Percentiles rank a stretch among this genome's conserved stretches.
Conservation (phyloP, 208 protist genomes). For the Trichomonas tenax region DNA sequence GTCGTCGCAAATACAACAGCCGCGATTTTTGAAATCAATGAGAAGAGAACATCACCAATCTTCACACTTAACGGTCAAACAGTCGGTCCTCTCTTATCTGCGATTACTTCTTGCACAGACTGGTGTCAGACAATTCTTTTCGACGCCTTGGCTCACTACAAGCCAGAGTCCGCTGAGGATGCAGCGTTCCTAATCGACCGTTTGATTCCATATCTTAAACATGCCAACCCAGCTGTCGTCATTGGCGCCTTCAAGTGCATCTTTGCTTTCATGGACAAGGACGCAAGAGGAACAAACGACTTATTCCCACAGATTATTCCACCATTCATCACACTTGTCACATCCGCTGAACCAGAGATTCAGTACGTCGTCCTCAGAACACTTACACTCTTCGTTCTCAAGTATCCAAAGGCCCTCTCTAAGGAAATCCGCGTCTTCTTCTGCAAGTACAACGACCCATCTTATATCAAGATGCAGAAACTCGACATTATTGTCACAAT, state of each 20-base stretch:
- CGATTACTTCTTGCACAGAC: constrained; percentile 85
- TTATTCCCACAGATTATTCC: constrained; percentile 67
- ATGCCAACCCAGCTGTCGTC: constrained; percentile 93
- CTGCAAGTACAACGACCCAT: constrained; percentile 88
- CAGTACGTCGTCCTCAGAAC: constrained; percentile 94
- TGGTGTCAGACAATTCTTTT: constrained; percentile 94
- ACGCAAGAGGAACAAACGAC: constrained; percentile 43
- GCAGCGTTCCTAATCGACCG: constrained; percentile 71
- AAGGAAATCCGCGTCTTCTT: constrained; percentile 78
- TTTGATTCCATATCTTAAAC: constrained; percentile 75
- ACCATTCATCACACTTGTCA: constrained; percentile 66
- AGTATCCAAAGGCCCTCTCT: constrained; percentile 43
- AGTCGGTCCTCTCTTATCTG: constrained; percentile 72
- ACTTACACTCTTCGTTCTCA: constrained; percentile 90
- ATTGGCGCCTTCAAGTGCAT: constrained; percentile 78
- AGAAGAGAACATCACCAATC: constrained; percentile 41
- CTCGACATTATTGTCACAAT: constrained; percentile 79
- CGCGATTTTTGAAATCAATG: constrained; percentile 72
- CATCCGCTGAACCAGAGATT: constrained; percentile 72
- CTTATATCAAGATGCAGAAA: constrained; percentile 94
- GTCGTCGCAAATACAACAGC: constrained; percentile 80
- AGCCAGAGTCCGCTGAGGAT: constrained; percentile 37
- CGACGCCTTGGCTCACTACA: constrained; percentile 64
- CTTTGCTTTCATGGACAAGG: constrained; percentile 56
- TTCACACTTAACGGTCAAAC: constrained; percentile 55